Conservation (phyloP, 331 rosid genomes). For the Malus hybrid region DNA sequence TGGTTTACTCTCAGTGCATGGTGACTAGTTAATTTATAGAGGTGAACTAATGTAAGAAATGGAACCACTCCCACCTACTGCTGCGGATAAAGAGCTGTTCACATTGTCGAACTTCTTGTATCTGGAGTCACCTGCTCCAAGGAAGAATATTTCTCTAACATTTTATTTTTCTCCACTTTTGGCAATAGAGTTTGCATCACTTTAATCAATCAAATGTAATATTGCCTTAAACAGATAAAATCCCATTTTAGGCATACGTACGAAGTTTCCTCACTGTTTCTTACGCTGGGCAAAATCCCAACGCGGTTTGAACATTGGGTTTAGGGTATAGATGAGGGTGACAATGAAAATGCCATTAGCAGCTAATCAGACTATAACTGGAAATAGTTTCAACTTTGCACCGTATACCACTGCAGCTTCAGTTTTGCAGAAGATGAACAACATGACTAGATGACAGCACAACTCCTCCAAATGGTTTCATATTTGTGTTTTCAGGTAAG, state of each 20-base stretch:
- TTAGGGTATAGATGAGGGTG: too few species aligned
- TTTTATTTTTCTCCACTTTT: not conserved
- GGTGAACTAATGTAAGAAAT: slow-evolving; percentile 6
- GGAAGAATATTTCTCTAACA: slow-evolving; percentile 8
- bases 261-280: too few species aligned
- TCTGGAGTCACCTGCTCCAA: slow-evolving; percentile 54
- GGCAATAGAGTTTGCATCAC: not conserved
- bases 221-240: too few species aligned
- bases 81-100: slow-evolving; percentile 12
- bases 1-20: not conserved
- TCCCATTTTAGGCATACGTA: too few species aligned
- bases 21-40: slow-evolving; percentile 4
- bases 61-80: slow-evolving; percentile 34
- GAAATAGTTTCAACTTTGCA: not conserved
- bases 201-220: not conserved
- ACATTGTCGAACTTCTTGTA: slow-evolving; percentile 28
- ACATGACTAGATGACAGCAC: not conserved
- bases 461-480: not conserved
- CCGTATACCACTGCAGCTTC: not conserved
- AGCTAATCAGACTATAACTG: not conserved
- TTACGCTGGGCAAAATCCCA: too few species aligned
- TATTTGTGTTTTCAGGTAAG: not conserved
- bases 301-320: too few species aligned
- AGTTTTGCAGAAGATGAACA: not conserved
- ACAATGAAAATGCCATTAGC: not conserved